Conservation (phyloP, 148 eudicot species). For the Rheum nobile region DNA sequence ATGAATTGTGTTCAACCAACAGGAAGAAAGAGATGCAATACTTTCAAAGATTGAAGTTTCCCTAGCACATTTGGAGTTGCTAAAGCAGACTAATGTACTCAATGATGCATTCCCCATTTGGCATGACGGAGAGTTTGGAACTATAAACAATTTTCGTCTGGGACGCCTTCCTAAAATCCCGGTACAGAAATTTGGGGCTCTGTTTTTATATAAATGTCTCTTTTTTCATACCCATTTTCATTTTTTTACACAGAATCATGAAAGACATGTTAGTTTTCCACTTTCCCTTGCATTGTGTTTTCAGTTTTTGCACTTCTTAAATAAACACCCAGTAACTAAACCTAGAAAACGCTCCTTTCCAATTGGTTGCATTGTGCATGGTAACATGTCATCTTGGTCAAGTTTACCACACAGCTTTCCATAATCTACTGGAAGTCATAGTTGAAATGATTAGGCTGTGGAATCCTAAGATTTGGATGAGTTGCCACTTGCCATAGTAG, state of each 20-base stretch:
- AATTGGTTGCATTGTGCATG: background rate
- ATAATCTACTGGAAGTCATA: background rate
- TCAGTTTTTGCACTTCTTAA: background rate
- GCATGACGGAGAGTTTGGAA: conserved; percentile 94
- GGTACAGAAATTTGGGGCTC: conserved; percentile 25
- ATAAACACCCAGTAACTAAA: background rate
- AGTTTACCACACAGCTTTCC: background rate
- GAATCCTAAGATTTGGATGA: background rate
- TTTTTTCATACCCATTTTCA: background rate
- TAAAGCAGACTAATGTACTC: conserved; percentile 85
- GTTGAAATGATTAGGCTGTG: background rate
- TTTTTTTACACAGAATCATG: background rate
- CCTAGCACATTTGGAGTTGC: conserved; percentile 85
- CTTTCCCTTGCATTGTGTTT: background rate
- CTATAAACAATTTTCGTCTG: conserved; percentile 90
- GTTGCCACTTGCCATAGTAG: background rate
- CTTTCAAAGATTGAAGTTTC: conserved; percentile 95
- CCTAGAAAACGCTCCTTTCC: background rate
- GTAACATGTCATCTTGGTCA: background rate
- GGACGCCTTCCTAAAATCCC: conserved; percentile 93
- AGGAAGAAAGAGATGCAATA: conserved; percentile 96
- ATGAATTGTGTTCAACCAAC: conserved; percentile 6
- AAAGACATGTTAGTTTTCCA: background rate
- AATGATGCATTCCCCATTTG: conserved; percentile 92
- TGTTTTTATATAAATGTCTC: background rate